Evolutionary conservation across 1,139 yeast genomes (phyloP).

Genomic region (Saccharomycopsis crataegensis): DNA sequence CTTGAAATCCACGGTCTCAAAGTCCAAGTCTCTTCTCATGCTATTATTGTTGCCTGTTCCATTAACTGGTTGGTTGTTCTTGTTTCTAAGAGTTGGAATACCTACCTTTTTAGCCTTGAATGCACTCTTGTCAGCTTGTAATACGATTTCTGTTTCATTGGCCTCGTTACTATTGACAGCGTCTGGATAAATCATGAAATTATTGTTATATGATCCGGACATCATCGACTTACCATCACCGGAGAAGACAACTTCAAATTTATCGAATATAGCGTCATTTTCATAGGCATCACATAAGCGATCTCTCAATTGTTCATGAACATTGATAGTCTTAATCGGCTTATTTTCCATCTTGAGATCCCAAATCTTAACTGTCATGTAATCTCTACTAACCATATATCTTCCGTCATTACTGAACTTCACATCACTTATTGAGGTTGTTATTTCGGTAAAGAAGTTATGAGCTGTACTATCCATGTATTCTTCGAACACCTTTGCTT

Average conservation of each 20-base stretch:
- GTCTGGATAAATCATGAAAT: slow-evolving; percentile 94
- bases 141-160: slow-evolving; percentile 48
- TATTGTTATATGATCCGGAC: slow-evolving; percentile 97
- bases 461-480: slow-evolving; percentile 89
- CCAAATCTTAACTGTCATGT: slow-evolving; percentile 97
- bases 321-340: slow-evolving; percentile 89
- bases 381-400: slow-evolving; percentile 92
- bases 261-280: slow-evolving; percentile 96
- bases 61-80: slow-evolving; percentile 15
- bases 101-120: slow-evolving; percentile 71
- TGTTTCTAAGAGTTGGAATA: slow-evolving; percentile 29
- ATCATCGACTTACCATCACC: slow-evolving; percentile 90
- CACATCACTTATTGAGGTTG: slow-evolving; percentile 90
- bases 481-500: slow-evolving; percentile 86
- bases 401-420: slow-evolving; percentile 90
- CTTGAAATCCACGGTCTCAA: slow-evolving; percentile 87
- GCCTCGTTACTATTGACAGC: slow-evolving; percentile 36
- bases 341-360: slow-evolving; percentile 95
- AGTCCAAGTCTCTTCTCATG: slow-evolving; percentile 46
- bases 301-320: slow-evolving; percentile 92
- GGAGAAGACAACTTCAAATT: slow-evolving; percentile 91
- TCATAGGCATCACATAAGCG: slow-evolving; percentile 95
- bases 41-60: slow-evolving; percentile 25
- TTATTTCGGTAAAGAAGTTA: slow-evolving; percentile 95
- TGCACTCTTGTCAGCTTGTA: slow-evolving; percentile 97